Conservation (phyloP, 306 rosid species). For the Vachellia collinsii region DNA sequence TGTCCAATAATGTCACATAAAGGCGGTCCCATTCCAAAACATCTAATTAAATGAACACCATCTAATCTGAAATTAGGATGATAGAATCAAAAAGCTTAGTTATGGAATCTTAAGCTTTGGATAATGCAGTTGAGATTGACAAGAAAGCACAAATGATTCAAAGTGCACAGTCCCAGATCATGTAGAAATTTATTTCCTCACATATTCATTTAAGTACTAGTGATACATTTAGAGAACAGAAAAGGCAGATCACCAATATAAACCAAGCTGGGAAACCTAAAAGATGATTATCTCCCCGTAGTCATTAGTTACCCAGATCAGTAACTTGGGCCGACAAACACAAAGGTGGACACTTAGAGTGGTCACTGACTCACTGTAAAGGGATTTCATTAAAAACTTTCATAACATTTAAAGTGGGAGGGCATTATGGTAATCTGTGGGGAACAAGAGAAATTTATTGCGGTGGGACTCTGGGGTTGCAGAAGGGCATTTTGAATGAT, state of each 20-base stretch:
- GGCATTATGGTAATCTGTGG: slow-evolving; percentile 33
- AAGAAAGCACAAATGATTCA: slow-evolving; percentile 9
- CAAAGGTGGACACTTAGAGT: slow-evolving; percentile 26
- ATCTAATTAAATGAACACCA: slow-evolving; percentile 33
- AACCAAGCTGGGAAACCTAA: neutral
- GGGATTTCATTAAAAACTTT: neutral
- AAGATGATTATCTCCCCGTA: slow-evolving; percentile 17
- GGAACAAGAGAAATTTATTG: slow-evolving; percentile 43
- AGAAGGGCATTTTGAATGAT: slow-evolving; percentile 43
- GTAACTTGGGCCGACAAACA: slow-evolving; percentile 17
- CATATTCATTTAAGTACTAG: neutral
- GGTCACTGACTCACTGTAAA: neutral
- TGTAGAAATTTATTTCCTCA: neutral
- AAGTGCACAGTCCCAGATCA: slow-evolving; percentile 6
- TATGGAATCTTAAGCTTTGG: neutral
- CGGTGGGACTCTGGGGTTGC: slow-evolving; percentile 45
- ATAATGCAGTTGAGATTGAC: slow-evolving; percentile 27
- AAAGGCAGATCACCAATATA: neutral
- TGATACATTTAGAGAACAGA: neutral
- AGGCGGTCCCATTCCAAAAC: slow-evolving; percentile 39
- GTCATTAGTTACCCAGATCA: slow-evolving; percentile 32
- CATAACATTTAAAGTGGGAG: slow-evolving; percentile 12
- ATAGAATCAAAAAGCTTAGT: neutral
- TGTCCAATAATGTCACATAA: neutral
- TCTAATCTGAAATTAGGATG: slow-evolving; percentile 18